Evolutionary conservation across 306 rosid genomes (phyloP).

Genomic region (Chamaecrista fasciculata): DNA sequence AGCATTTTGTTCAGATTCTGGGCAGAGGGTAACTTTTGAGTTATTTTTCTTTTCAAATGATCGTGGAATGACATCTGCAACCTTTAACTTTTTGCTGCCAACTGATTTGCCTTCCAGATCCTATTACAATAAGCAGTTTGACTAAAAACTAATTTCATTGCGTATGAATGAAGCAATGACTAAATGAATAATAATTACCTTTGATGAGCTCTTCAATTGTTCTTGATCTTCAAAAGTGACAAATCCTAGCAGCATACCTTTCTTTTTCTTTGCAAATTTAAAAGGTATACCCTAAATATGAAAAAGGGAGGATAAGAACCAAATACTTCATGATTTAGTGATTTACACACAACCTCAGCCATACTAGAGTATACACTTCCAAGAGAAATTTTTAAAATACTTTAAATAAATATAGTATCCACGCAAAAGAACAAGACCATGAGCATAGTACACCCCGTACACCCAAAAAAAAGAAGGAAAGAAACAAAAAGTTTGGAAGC

Average conservation of each 20-base stretch:
- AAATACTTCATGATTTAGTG: not conserved
- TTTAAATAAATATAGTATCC: not conserved
- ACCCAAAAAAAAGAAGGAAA: not conserved
- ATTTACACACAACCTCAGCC: not conserved
- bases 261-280: constrained; percentile 83
- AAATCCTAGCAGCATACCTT: constrained; percentile 77
- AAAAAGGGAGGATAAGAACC: not conserved
- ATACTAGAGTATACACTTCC: not conserved
- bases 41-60: constrained; percentile 63
- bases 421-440: not conserved
- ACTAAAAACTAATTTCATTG: not conserved
- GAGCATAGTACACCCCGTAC: not conserved
- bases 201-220: constrained; percentile 52
- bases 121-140: constrained; percentile 40
- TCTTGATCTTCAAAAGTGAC: constrained; percentile 66
- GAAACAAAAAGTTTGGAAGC: not conserved
- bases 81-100: constrained; percentile 65
- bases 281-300: constrained; percentile 55
- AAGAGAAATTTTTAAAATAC: not conserved
- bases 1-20: constrained; percentile 1
- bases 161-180: constrained; percentile 27
- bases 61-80: constrained; percentile 71
- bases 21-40: constrained; percentile 28
- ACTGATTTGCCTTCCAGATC: constrained; percentile 60
- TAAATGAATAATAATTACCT: constrained; percentile 49